phyloP scores from a whole-genome alignment of 129 eudicot species.

The Centella asiatica region DNA sequence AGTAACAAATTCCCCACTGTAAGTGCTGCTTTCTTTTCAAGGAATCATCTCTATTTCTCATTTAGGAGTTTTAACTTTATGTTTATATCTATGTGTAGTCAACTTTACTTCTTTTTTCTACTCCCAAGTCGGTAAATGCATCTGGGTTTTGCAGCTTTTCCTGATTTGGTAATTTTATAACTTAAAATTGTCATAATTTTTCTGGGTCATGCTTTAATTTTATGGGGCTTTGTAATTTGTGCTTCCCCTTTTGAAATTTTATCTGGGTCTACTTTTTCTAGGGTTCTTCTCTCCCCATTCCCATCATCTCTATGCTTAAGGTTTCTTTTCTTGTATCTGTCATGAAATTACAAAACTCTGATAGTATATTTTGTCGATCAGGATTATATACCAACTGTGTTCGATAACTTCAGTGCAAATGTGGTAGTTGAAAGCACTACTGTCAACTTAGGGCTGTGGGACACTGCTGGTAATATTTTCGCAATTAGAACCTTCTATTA shows the following conservation, averaged over 20 bases:
- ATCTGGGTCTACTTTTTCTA: conserved; percentile 11
- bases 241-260: conserved; percentile 1
- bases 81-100: background rate
- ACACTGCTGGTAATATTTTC: conserved; percentile 74
- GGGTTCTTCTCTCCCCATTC: background rate
- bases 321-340: background rate
- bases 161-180: background rate
- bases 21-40: conserved; percentile 19
- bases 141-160: conserved; percentile 32
- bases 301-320: background rate
- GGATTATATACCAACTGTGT: conserved; percentile 96
- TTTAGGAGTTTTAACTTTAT: background rate
- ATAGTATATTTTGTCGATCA: conserved; percentile 21
- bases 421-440: conserved; percentile 93
- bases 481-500: background rate
- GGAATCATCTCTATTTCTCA: conserved; percentile 7
- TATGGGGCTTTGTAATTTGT: conserved; percentile 4
- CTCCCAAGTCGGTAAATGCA: conserved; percentile 12
- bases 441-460: conserved; percentile 97
- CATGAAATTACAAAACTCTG: background rate
- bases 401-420: conserved; percentile 98
- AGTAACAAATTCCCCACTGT: conserved; percentile 98
- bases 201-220: background rate
- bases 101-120: background rate
- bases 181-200: background rate